Evolutionary conservation across 345 rosid genomes (phyloP), one percentile per base, ranked within the genome.

Genomic region (Hibiscus syriacus): DNA sequence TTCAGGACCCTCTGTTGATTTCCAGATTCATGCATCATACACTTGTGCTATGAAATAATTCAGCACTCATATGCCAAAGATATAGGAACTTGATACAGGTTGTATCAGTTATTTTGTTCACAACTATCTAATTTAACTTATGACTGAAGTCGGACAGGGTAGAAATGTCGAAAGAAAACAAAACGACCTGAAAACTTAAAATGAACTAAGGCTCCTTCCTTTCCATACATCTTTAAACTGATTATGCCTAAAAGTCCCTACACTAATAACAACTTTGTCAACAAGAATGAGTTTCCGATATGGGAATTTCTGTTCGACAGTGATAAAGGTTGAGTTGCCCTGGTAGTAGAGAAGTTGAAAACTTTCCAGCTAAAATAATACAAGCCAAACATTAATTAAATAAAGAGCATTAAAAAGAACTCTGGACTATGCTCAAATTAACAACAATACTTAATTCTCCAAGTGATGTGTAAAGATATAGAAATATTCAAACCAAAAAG

Each of bases 201-300:
- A 10, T 13, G 38, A 58, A 66, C 68, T 50, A 49, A 67, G 32
- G 50, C 70, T 38, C 41, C 0, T 38, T 76, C 72, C 72, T 53
- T 55, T 59, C 57, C 61, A 65, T 71, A 77, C 76, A 73, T 77
- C 76, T 81, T 77, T 73, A 68, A 20, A 68, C 75, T 43, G 52
- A 79, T 74, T 59, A 79, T 11, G 78, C 78, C 66, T 75, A 79
- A 77, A 82, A 56, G 69, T 70, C 49, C 73, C 75, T 70, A 79
- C 72, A 65, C 8, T 67, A 69, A 74, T 67, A 60, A 43, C 73
- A 73, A 80, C 78, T 71, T 73, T 78, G 50, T 74, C 81, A 73
- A 54, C 64, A 75, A 39, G 77, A 50, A 62, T 62, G 55, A 68
- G 71, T 76, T 71, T 64, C 70, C 76, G 74, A 79, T 30, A 49